A percentile compares a stretch with the other conserved stretches of the same genome.
phyloP scores from a whole-genome alignment of 495 filamentous ascomycete genomes.

The Clavariopsis aquatica region DNA sequence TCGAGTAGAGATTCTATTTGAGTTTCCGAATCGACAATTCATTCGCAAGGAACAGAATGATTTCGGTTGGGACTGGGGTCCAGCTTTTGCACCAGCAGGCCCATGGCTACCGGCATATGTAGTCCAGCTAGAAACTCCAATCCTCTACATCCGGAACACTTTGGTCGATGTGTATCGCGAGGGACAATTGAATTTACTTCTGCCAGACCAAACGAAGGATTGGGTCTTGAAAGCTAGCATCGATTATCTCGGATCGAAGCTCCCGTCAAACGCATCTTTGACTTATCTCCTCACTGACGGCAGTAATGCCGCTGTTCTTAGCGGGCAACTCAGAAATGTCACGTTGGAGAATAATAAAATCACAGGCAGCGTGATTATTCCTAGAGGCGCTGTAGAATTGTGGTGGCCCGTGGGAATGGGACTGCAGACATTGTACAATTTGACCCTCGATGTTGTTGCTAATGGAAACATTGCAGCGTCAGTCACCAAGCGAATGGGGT shows the following conservation, averaged over 20 bases:
- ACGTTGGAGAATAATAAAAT: conserved; percentile 52
- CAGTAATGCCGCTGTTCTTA: conserved; percentile 52
- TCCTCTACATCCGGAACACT: conserved; percentile 59
- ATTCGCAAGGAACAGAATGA: conserved; percentile 71
- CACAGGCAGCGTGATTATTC: conserved; percentile 53
- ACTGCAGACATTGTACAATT: conserved; percentile 60
- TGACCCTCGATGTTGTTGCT: conserved; percentile 54
- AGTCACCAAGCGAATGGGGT: conserved; percentile 61
- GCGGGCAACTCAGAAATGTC: conserved; percentile 50
- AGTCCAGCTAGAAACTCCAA: conserved; percentile 53
- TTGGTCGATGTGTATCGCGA: conserved; percentile 62
- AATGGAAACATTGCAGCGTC: conserved; percentile 44
- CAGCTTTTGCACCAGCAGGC: conserved; percentile 66
- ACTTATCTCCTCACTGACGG: conserved; percentile 56
- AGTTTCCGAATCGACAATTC: conserved; percentile 61
- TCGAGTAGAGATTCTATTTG: conserved; percentile 45
- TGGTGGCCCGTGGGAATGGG: conserved; percentile 68
- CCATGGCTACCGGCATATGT: conserved; percentile 65
- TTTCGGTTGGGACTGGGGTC: conserved; percentile 74
- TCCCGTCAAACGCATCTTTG: conserved; percentile 54
- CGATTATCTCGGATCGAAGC: conserved; percentile 57
- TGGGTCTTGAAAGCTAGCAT: conserved; percentile 73
- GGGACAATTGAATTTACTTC: conserved; percentile 61
- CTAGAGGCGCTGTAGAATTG: conserved; percentile 52
- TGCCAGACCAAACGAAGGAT: conserved; percentile 60